phyloP scores from a whole-genome alignment of 176 grass and related monocot genomes.

The Triticum urartu region DNA sequence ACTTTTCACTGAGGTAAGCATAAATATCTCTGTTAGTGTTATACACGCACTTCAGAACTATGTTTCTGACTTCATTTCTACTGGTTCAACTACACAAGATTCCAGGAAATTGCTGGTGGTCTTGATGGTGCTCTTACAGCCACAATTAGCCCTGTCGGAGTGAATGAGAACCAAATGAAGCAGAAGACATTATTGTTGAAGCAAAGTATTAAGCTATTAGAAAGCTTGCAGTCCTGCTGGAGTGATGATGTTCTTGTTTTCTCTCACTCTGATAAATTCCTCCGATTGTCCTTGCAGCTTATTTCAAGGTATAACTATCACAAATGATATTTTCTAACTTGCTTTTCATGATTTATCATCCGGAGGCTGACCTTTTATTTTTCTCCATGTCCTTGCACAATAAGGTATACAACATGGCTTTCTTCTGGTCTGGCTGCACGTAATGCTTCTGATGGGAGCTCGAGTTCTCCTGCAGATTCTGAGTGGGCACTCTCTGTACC shows the following conservation, averaged over 20 bases:
- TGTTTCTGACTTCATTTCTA: slow-evolving; percentile 26
- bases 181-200: slow-evolving; percentile 54
- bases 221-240: slow-evolving; percentile 85
- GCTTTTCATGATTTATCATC: slow-evolving; percentile 15
- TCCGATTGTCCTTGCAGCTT: slow-evolving; percentile 92
- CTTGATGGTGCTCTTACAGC: slow-evolving; percentile 73
- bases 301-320: slow-evolving; percentile 66
- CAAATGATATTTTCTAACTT: background rate
- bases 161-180: slow-evolving; percentile 41
- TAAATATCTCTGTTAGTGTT: slow-evolving; percentile 11
- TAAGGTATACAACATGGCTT: slow-evolving; percentile 90
- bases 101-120: slow-evolving; percentile 98
- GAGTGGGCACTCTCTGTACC: slow-evolving; percentile 83
- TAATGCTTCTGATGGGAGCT: slow-evolving; percentile 50
- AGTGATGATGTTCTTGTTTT: slow-evolving; percentile 90
- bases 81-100: slow-evolving; percentile 60
- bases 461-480: slow-evolving; percentile 45
- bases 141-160: slow-evolving; percentile 55
- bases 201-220: slow-evolving; percentile 84
- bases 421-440: slow-evolving; percentile 74
- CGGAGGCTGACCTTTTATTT: slow-evolving; percentile 4
- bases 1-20: slow-evolving; percentile 88
- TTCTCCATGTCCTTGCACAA: slow-evolving; percentile 28
- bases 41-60: background rate
- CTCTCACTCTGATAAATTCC: slow-evolving; percentile 90